phyloP scores from a whole-genome alignment of 2,329 filamentous ascomycete genomes.

The Ophiocordyceps camponoti-floridani region DNA sequence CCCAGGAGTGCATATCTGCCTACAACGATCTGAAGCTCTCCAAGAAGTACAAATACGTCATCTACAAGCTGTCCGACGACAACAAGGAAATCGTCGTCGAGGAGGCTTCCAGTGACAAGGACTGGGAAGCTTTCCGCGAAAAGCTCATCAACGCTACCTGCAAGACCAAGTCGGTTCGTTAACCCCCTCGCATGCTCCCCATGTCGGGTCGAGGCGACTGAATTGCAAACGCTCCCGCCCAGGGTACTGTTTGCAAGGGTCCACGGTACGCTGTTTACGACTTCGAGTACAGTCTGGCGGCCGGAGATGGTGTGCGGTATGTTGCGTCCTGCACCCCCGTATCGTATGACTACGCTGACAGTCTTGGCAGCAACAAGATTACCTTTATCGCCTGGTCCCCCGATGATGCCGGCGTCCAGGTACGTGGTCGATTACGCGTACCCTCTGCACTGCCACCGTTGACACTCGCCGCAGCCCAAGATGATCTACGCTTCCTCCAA shows the following conservation, averaged over 20 bases:
- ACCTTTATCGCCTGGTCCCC: slow-evolving; percentile 66
- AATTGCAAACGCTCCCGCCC: not conserved
- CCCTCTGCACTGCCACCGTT: not conserved
- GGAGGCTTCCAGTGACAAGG: slow-evolving; percentile 45
- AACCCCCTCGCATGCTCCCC: not conserved
- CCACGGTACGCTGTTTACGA: slow-evolving; percentile 76
- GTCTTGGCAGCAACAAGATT: slow-evolving; percentile 47
- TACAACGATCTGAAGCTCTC: slow-evolving; percentile 74
- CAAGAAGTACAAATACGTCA: slow-evolving; percentile 72
- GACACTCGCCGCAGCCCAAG: slow-evolving; percentile 40
- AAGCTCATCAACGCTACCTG: slow-evolving; percentile 57
- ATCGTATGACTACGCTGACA: slow-evolving; percentile 6
- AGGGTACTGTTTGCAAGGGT: slow-evolving; percentile 45
- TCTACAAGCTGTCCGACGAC: slow-evolving; percentile 76
- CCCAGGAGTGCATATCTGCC: slow-evolving; percentile 48
- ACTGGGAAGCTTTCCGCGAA: slow-evolving; percentile 59
- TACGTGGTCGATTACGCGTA: slow-evolving; percentile 12
- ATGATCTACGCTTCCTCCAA: slow-evolving; percentile 87
- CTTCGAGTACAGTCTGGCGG: slow-evolving; percentile 57
- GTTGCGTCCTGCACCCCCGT: slow-evolving; percentile 3
- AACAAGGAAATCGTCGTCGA: slow-evolving; percentile 70
- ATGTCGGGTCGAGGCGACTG: not conserved
- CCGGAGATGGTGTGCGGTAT: slow-evolving; percentile 56
- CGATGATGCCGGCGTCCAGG: slow-evolving; percentile 64
- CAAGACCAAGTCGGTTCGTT: slow-evolving; percentile 49